These are phyloP conservation scores for Candida sojae DNA, from an alignment of 1,139 yeast species.

Conservation along the genomic window DNA sequence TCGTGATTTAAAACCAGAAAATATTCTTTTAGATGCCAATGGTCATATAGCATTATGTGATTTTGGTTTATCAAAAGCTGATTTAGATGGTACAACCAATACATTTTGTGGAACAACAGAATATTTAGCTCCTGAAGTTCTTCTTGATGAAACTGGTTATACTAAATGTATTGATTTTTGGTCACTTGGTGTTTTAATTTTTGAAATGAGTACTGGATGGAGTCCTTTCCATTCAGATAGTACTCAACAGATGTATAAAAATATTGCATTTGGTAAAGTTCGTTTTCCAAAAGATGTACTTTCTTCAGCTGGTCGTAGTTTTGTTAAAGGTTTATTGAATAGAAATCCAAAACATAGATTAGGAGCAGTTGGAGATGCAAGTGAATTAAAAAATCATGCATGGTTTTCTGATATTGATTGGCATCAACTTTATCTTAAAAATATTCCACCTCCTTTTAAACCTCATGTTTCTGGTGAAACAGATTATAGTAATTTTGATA, in stretches of 20 bases:
- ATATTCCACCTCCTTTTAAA: conserved; percentile 96
- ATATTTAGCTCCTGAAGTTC: conserved; percentile 78
- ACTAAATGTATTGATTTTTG: conserved; percentile 88
- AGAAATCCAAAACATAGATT: conserved; percentile 94
- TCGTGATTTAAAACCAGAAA: conserved; percentile 94
- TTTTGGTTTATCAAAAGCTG: conserved; percentile 94
- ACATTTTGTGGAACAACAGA: conserved; percentile 98
- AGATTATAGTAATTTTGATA: conserved; percentile 95
- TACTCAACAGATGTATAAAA: conserved; percentile 97
- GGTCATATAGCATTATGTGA: conserved; percentile 97
- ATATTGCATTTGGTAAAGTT: conserved; percentile 96
- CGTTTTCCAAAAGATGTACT: conserved; percentile 94
- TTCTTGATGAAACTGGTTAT: conserved; percentile 80
- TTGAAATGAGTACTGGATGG: conserved; percentile 98
- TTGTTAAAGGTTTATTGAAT: conserved; percentile 90
- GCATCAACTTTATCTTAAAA: conserved; percentile 74
- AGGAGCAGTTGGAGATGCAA: conserved; percentile 89
- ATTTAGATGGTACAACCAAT: conserved; percentile 88
- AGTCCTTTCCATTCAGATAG: conserved; percentile 98
- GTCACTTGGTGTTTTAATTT: conserved; percentile 79
- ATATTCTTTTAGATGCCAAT: conserved; percentile 88
- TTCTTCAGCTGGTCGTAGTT: conserved; percentile 88
- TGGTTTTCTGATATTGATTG: conserved; percentile 91
- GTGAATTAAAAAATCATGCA: conserved; percentile 87
- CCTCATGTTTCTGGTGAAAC: conserved; percentile 90